Percentiles rank a stretch among this genome's conserved stretches.
Conservation (phyloP, 371 early-diverging fungal species). For the Syncephalastrum monosporum region DNA sequence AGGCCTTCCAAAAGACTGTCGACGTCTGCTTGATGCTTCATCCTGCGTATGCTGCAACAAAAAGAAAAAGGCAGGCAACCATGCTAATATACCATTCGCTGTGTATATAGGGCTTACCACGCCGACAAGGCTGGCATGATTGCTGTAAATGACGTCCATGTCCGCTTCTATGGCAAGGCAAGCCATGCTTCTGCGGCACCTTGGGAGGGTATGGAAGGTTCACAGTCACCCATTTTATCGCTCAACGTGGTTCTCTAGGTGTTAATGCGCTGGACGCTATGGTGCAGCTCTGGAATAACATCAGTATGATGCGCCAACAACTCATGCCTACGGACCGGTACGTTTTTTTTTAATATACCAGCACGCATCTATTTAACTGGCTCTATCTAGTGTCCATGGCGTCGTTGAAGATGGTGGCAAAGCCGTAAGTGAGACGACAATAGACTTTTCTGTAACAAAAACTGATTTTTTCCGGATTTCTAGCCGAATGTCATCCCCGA, state of each 20-base stretch:
- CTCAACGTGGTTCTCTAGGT: constrained; percentile 8
- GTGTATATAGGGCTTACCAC: constrained; percentile 13
- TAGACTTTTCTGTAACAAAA: not conserved
- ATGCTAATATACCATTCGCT: not conserved
- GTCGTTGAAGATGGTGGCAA: constrained; percentile 55
- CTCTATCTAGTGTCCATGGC: constrained; percentile 55
- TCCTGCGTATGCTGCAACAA: constrained; percentile 41
- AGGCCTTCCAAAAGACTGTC: constrained; percentile 56
- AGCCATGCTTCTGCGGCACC: constrained; percentile 62
- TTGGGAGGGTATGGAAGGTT: constrained; percentile 55
- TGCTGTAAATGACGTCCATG: constrained; percentile 37
- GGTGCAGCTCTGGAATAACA: constrained; percentile 49
- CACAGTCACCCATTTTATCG: too few species aligned
- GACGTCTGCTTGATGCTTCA: constrained; percentile 78
- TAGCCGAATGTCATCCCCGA: constrained; percentile 63
- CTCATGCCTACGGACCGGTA: constrained; percentile 47
- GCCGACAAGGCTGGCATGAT: constrained; percentile 25
- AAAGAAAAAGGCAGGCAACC: not conserved
- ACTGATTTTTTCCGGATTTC: constrained; percentile 29
- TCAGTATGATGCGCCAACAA: constrained; percentile 70
- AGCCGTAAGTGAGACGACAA: constrained; percentile 64
- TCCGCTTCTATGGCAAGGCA: constrained; percentile 60
- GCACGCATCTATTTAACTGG: not conserved
- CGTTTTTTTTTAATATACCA: not conserved
- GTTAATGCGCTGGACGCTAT: constrained; percentile 73